phyloP scores from a whole-genome alignment of 2,329 filamentous ascomycete genomes.

The Curvularia sp. region DNA sequence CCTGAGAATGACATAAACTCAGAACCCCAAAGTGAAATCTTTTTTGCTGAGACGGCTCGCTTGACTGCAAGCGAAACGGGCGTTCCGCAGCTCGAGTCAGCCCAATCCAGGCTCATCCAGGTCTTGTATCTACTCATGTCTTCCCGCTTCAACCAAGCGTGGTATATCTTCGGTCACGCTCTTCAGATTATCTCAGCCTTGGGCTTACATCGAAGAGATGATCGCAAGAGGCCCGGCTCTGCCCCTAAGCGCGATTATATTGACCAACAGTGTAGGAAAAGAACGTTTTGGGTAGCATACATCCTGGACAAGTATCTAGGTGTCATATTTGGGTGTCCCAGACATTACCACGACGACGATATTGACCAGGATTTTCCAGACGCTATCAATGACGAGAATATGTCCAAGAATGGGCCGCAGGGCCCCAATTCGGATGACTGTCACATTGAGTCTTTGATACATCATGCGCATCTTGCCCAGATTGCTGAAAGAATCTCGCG shows the following conservation, averaged over 20 bases:
- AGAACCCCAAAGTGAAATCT: constrained; percentile 45
- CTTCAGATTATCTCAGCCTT: constrained; percentile 59
- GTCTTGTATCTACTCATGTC: constrained; percentile 65
- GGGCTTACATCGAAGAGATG: constrained; percentile 51
- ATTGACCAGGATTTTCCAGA: constrained; percentile 67
- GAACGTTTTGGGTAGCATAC: constrained; percentile 69
- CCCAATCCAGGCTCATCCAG: constrained; percentile 63
- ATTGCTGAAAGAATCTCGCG: constrained; percentile 42
- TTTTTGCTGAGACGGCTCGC: constrained; percentile 51
- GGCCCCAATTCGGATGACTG: constrained; percentile 51
- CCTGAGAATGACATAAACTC: constrained; percentile 35
- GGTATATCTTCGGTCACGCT: constrained; percentile 65
- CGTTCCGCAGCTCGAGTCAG: constrained; percentile 60
- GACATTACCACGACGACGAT: constrained; percentile 61
- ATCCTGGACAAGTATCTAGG: constrained; percentile 66
- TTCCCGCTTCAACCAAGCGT: constrained; percentile 65
- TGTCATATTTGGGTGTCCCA: constrained; percentile 8
- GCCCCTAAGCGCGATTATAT: constrained; percentile 50
- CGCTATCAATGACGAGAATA: constrained; percentile 63
- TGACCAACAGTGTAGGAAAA: constrained; percentile 60
- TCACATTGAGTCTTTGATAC: constrained; percentile 59
- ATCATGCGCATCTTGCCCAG: constrained; percentile 53
- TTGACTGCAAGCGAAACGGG: constrained; percentile 58
- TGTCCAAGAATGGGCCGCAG: constrained; percentile 54
- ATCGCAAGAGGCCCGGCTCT: constrained; percentile 34